Evolutionary conservation across 2,329 filamentous ascomycete genomes (phyloP).

Genomic region (Thielaviopsis cerberus): DNA sequence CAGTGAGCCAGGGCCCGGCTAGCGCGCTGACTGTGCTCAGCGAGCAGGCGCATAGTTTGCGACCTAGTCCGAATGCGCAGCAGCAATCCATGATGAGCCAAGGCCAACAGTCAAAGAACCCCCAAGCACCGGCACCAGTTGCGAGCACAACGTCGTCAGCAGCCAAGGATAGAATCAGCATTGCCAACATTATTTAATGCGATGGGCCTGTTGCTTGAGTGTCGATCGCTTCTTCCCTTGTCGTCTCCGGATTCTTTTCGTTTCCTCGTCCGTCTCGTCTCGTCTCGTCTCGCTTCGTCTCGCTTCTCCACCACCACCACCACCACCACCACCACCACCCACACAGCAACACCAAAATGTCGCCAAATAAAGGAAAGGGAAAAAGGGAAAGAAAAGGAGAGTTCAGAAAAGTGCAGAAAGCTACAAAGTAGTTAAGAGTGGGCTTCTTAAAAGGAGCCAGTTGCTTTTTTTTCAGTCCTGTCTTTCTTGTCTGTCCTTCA

Average conservation of each 20-base stretch:
- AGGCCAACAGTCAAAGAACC: neutral
- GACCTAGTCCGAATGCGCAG: neutral
- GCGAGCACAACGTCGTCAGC: slow-evolving; percentile 5
- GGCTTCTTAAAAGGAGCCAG: neutral
- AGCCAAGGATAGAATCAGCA: slow-evolving; percentile 22
- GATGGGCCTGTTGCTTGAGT: neutral
- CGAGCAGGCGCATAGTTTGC: neutral
- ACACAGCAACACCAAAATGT: neutral
- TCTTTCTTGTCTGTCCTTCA: neutral
- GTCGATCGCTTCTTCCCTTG: neutral
- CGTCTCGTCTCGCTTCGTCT: neutral
- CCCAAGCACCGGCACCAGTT: neutral
- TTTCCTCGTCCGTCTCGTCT: neutral
- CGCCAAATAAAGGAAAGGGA: neutral
- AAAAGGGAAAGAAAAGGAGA: neutral
- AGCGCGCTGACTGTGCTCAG: neutral
- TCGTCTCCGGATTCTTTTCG: neutral
- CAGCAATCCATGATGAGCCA: neutral
- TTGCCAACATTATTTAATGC: slow-evolving; percentile 27
- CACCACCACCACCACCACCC: neutral
- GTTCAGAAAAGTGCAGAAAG: neutral
- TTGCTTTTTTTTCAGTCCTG: neutral
- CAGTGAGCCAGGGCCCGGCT: neutral
- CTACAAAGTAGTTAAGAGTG: neutral
- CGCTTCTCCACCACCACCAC: neutral